Evolutionary conservation across 169 alveolate genomes (phyloP).

Genomic region (Plasmodium billcollinsi): DNA sequence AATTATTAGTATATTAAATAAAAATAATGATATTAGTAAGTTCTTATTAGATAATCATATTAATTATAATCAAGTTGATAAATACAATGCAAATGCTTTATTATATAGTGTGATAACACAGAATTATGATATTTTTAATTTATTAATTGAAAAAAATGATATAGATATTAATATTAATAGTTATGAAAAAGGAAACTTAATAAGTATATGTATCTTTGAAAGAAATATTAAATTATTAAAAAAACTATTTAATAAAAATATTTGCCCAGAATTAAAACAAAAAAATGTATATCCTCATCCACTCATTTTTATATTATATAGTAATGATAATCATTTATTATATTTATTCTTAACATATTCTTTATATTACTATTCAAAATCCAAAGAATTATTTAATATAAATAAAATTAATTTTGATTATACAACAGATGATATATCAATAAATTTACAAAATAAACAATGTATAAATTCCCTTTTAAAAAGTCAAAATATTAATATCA

Average conservation of each 20-base stretch:
- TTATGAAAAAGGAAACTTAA: conserved; percentile 69
- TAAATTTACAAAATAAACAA: conserved; percentile 22
- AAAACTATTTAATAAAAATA: conserved; percentile 47
- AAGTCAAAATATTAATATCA: conserved; percentile 11
- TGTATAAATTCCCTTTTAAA: conserved; percentile 33
- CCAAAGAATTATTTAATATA: conserved; percentile 23
- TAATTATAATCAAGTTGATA: conserved; percentile 54
- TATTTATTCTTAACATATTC: conserved; percentile 33
- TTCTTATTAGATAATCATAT: conserved; percentile 53
- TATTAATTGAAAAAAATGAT: conserved; percentile 45
- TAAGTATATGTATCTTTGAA: conserved; percentile 70
- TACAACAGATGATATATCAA: conserved; percentile 14
- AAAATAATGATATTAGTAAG: conserved; percentile 38
- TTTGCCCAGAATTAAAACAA: conserved; percentile 24
- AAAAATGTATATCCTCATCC: conserved; percentile 64
- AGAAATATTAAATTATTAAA: conserved; percentile 40
- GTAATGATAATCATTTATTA: conserved; percentile 53
- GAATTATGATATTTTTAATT: conserved; percentile 46
- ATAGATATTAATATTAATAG: conserved; percentile 66
- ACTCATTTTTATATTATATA: conserved; percentile 29
- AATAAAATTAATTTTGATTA: conserved; percentile 47
- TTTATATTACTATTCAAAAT: conserved; percentile 49
- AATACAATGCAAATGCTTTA: conserved; percentile 33
- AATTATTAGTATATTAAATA: conserved; percentile 53
- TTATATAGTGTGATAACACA: conserved; percentile 58